Evolutionary conservation across 2,329 filamentous ascomycete genomes (phyloP).

Genomic region (Talaromyces amestolkiae): DNA sequence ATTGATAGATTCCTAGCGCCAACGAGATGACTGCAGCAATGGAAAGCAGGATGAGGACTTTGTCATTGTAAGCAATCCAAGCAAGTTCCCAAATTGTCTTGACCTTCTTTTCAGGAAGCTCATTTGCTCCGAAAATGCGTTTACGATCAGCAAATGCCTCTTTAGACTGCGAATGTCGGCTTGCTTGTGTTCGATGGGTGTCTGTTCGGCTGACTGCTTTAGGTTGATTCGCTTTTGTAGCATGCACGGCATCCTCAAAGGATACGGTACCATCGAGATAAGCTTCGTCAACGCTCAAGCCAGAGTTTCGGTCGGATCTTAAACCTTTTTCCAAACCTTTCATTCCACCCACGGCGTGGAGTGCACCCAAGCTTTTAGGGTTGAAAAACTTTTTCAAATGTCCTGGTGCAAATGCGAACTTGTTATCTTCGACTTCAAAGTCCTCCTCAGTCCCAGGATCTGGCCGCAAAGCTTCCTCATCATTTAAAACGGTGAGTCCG

Average conservation of each 20-base stretch:
- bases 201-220: slow-evolving; percentile 29
- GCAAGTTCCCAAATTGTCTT: slow-evolving; percentile 68
- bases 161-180: slow-evolving; percentile 28
- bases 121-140: slow-evolving; percentile 67
- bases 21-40: slow-evolving; percentile 71
- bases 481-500: slow-evolving; percentile 54
- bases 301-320: slow-evolving; percentile 61
- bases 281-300: slow-evolving; percentile 69
- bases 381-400: slow-evolving; percentile 75
- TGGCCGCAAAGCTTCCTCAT: slow-evolving; percentile 63
- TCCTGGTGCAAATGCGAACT: slow-evolving; percentile 70
- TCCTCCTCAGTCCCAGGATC: slow-evolving; percentile 70
- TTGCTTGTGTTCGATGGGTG: slow-evolving; percentile 19
- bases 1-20: slow-evolving; percentile 71
- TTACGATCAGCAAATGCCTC: slow-evolving; percentile 61
- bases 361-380: slow-evolving; percentile 72
- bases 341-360: slow-evolving; percentile 72
- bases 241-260: slow-evolving; percentile 70
- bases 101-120: slow-evolving; percentile 64
- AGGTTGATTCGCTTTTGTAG: slow-evolving; percentile 32
- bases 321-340: slow-evolving; percentile 71
- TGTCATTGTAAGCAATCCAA: slow-evolving; percentile 82
- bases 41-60: slow-evolving; percentile 70
- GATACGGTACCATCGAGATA: slow-evolving; percentile 61
- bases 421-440: slow-evolving; percentile 65